Evolutionary conservation across 441 rosid species (phyloP), one percentile per base, ranked within the genome.

Genomic region (Kokia cookei): DNA sequence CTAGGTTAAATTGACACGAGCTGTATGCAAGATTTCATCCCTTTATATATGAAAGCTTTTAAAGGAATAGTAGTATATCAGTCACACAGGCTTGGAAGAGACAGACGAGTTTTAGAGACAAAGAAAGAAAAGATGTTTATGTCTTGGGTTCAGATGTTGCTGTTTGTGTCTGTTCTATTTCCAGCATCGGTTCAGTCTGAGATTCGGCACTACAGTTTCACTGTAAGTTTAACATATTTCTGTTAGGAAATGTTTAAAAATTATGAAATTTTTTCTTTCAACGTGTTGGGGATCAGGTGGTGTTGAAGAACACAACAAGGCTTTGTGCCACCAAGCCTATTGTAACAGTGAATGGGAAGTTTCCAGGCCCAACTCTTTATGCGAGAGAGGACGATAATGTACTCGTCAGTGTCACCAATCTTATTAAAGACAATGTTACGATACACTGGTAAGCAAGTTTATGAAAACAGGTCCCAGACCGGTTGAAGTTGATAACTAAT

Each of bases 151-250:
- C 73, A 32, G 27, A 48, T 67, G 62, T 53, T 80, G 78, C 14
- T 86, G 50, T 79, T 84, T 3, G 27, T 81, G 71, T 42, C 83
- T 54, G 61, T 81, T 66, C 5, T 82, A 68, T 48, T 81, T 53
- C 85, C 86, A 4, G 82, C 71, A 77, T 75, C 76, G 63, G 84
- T 83, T 1, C 79, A 88, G 75, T 84, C 90, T 19, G 72, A 75
- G 19, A 80, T 81, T 76, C 93, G 87, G 15, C 89, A 82, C 78
- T 89, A 87, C 78, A 86, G 80, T 47, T 91, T 93, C 84, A 85
- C 75, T 72, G 94, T 84, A 86, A 89, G 97, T 84, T 53, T 1
- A 12, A 2, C 42, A 13, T 60, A 17, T 17, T 29, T 27, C 40
- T 10, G 62, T 9, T 4, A 57, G 35, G 12, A 24, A 57, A 4